Evolutionary conservation across 805 yeast species (phyloP).

Genomic region (Starmera dryadoides): DNA sequence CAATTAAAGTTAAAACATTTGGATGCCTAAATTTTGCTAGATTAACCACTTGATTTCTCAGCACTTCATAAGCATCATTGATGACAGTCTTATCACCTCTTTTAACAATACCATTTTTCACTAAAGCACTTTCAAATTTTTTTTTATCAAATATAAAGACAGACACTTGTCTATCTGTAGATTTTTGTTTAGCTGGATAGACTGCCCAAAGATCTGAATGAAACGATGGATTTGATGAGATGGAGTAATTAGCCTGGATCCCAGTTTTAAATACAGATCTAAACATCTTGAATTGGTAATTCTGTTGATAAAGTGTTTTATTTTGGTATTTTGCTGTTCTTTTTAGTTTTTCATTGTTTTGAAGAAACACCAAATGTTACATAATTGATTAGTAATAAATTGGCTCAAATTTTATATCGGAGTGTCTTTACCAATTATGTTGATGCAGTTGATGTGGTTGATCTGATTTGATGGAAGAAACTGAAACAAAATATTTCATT

Average conservation of each 20-base stretch:
- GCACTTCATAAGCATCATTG: constrained; percentile 57
- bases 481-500: too few relatives aligned
- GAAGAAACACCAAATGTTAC: too few relatives aligned
- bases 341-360: too few relatives aligned
- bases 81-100: constrained; percentile 41
- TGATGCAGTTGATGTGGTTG: too few relatives aligned
- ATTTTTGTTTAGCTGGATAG: constrained; percentile 67
- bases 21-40: constrained; percentile 87
- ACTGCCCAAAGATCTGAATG: constrained; percentile 75
- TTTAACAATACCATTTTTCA: constrained; percentile 41
- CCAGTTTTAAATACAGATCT: constrained; percentile 33
- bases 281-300: not conserved
- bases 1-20: constrained; percentile 71
- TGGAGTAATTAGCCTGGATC: constrained; percentile 54
- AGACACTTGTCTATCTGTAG: constrained; percentile 55
- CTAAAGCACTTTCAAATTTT: constrained; percentile 52
- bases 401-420: too few relatives aligned
- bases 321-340: too few relatives aligned
- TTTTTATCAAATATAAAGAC: constrained; percentile 85
- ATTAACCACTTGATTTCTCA: constrained; percentile 62
- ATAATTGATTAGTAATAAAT: too few relatives aligned
- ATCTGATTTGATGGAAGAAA: too few relatives aligned
- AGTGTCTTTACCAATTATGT: too few relatives aligned
- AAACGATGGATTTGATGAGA: constrained; percentile 64
- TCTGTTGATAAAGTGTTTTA: not conserved